Evolutionary conservation across 768 basidiomycete species (phyloP), one percentile per base, ranked within the genome.

Genomic region (Tremella yokohamensis): DNA sequence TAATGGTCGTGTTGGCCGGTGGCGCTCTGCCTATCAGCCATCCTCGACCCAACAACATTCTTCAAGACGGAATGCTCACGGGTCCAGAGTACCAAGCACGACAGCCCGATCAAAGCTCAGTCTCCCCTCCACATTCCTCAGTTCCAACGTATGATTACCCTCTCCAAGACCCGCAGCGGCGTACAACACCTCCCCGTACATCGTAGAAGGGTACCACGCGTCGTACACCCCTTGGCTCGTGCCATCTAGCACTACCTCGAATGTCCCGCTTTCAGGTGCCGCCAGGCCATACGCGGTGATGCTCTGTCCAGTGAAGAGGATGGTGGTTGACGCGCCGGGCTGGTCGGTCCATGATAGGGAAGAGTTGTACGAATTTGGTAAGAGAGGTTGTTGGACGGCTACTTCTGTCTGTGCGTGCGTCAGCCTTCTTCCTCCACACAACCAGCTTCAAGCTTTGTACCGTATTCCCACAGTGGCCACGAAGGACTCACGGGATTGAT

Each of bases 301-400:
- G 1, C 57, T 55, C 9, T 54, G 51, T 0, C 65, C 68, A 0
- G 44, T 25, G 44, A 70, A 70, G 15, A 47, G n/a, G 8, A 70
- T 53, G 8, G 53, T 52, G 42, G 58, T 72, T n/a, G 60, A 49
- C 26, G 65, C 61, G 37, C 55, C 42, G 18, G 57, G 54, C 39
- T 62, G 60, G 38, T 63, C 61, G 15, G 70, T 72, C 68, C 67
- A 72, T 18, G 68, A 67, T 34, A 67, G 58, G 8, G 58, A 61
- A 2, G 40, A 26, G 40, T 68, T 65, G 38, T 39, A 72, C 49
- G 64, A 38, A 18, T 57, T 55, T 0, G 26, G 19, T 2, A 55
- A 19, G 1, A 56, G 62, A 3, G 53, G 51, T 8, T 44, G 25
- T 53, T 64, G 61, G 11, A 38, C 53, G 22, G 59, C 52, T 20